phyloP scores from a whole-genome alignment of 257 asterid species.

The Nicotiana knightiana region DNA sequence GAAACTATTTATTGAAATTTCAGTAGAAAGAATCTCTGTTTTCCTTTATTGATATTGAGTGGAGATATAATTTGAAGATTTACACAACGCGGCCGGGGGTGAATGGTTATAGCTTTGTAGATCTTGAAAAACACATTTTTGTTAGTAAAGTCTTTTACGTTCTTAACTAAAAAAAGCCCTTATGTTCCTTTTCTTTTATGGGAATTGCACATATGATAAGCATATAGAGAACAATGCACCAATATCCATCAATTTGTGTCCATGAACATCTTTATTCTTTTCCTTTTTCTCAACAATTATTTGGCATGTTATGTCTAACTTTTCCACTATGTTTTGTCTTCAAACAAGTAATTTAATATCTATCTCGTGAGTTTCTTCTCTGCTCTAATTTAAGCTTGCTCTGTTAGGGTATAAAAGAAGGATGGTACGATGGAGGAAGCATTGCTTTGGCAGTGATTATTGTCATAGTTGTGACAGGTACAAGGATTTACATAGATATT shows the following conservation, averaged over 20 bases:
- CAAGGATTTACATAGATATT: background rate
- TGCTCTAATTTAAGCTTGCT: slow-evolving; percentile 9
- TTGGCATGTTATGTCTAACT: background rate
- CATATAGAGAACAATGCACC: background rate
- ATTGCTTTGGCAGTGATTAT: slow-evolving; percentile 83
- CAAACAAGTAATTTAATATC: background rate
- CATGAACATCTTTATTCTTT: background rate
- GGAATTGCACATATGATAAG: background rate
- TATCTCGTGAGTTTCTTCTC: background rate
- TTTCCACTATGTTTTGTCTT: slow-evolving; percentile 4
- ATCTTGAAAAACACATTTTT: background rate
- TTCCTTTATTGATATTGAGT: background rate
- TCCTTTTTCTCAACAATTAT: background rate
- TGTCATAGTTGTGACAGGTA: slow-evolving; percentile 82
- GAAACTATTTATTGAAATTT: background rate
- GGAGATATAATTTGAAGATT: background rate
- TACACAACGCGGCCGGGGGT: background rate
- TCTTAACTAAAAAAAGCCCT: background rate
- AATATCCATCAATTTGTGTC: background rate
- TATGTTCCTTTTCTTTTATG: background rate
- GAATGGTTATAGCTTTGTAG: background rate
- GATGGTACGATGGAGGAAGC: slow-evolving; percentile 99
- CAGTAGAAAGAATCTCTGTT: background rate
- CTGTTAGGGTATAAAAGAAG: slow-evolving; percentile 83
- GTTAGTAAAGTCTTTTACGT: background rate